Evolutionary conservation across 2,329 filamentous ascomycete genomes (phyloP).

Genomic region (Colletotrichum echinochloae): DNA sequence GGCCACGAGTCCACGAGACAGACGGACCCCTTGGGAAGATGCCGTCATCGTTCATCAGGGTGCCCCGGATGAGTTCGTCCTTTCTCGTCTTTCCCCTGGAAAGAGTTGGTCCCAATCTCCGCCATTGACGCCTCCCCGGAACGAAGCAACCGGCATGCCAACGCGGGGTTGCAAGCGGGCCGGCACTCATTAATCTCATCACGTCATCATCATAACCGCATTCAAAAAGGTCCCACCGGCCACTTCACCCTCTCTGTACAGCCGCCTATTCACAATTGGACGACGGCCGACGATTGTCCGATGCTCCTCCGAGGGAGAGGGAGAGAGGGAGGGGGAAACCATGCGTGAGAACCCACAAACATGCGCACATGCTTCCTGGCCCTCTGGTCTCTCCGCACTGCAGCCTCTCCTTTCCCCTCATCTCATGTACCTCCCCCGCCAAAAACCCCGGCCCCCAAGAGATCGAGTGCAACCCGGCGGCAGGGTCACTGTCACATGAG

Average conservation of each 20-base stretch:
- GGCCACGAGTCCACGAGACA: no score
- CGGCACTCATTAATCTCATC: constrained; percentile 16
- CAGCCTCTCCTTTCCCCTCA: constrained; percentile 14
- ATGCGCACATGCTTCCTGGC: neutral
- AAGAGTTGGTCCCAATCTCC: constrained; percentile 8
- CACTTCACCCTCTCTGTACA: neutral
- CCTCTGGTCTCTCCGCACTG: neutral
- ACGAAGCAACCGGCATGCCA: constrained; percentile 18
- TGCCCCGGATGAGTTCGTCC: neutral
- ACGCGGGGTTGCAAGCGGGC: constrained; percentile 35
- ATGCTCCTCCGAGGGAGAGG: neutral
- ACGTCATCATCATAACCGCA: constrained; percentile 28
- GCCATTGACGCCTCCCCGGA: constrained; percentile 3
- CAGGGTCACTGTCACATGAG: constrained; percentile 19
- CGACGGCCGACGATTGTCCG: constrained; percentile 9
- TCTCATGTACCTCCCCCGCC: neutral
- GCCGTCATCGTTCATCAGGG: neutral
- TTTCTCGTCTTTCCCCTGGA: neutral
- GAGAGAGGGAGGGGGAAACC: no score
- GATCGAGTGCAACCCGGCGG: constrained; percentile 31
- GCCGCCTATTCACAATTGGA: constrained; percentile 11
- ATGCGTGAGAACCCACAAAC: constrained; percentile 8
- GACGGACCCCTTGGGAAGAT: neutral
- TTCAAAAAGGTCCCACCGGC: neutral
- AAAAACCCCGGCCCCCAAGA: constrained; percentile 27